Evolutionary conservation across 345 rosid genomes (phyloP), one percentile per base, ranked within the genome.

Genomic region (Acer campestre): DNA sequence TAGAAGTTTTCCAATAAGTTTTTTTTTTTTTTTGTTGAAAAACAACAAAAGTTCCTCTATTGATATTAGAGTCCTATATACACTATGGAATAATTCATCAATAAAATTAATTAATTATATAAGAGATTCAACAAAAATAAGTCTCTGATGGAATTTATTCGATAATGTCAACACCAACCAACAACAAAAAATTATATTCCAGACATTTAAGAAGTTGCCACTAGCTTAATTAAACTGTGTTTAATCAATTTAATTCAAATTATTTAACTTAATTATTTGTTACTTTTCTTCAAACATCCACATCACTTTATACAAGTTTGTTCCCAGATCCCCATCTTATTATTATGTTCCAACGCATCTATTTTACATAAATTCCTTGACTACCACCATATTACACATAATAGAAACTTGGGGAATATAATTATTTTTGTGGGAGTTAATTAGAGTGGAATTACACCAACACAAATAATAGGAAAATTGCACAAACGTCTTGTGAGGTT

Each of bases 311-410:
- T 20, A 22, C 23, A 29, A 29, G 61, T 71, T 75, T 65, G 79
- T 76, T 76, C 80, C 77, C 56, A 71, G 70, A 80, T 76, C 65
- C 77, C 70, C 68, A 76, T 76, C 77, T 66, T 10, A 49, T 31
- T 49, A 13, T 53, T 53, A 16, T 53, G 69, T 75, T 80, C 73
- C 77, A 75, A 80, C 73, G 82, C 79, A 75, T 70, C 75, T 70
- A 75, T 75, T 74, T 75, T 80, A 44, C 67, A 65, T 40, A 42
- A 71, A n/a, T 46, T 65, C 69, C 58, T 14, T 71, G 68, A 73
- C 18, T 9, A 44, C 76, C 77, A 7, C 68, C 61, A 55, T 80
- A 35, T 35, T 4, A 35, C 79, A 20, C 56, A 4, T 11, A 23
- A 5, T 11, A 29, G 7, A 2, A 12, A 49, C 55, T 49, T 13